Base-by-base conservation (phyloP, 768 basidiomycete species). In the Rhodotorula kratochvilovae region DNA sequence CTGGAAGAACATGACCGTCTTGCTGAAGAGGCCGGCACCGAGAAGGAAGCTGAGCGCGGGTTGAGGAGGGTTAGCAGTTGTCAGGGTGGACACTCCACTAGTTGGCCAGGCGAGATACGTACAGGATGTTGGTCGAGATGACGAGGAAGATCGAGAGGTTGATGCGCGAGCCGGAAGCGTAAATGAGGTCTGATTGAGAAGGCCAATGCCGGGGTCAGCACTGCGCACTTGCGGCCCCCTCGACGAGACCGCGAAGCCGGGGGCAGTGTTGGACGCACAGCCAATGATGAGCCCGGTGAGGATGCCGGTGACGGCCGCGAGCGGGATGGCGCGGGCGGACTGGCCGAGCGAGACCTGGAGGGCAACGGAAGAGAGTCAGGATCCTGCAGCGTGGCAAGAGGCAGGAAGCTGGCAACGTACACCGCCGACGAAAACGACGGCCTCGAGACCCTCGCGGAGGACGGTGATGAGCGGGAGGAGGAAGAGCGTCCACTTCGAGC, bases 371-470 rank as follows among this genome's bases (percentile, higher is more conserved):
- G 23, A 27, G 10, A 21, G 48, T 50, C 48, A 50, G 48, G 5
- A 4, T 23, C 27, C 23, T 5, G 46, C 46, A 4, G 19, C 46
- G 5, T 25, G 23, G 46, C 5, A 5, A 19, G 45, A 19, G 45
- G 4, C 5, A 19, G 15, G 45, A 4, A 19, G 15, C 4, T 2
- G 23, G 48, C 5, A 23, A 79, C 81, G 65, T 56, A 82, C 92
- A 61, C 93, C 92, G 7, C 93, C 91, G 46, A 96, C 92, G 78
- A 97, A 96, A 70, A 97, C 84, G 67, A 96, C 89, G 1, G 90
- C 92, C 80, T 97, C 94, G 71, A 97, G 83, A 74, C 93, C 94
- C 83, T 98, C 95, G 71, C 94, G 88, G 45, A 98, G 83, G 57
- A 99, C 91, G 17, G 94, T 95, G 78, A 98, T 86, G 68, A 95